A percentile compares a stretch with the other conserved stretches of the same genome.
These are phyloP conservation scores for Sporothrix phasma DNA, from an alignment of 2,329 filamentous ascomycete genomes.

Conservation along the genomic window DNA sequence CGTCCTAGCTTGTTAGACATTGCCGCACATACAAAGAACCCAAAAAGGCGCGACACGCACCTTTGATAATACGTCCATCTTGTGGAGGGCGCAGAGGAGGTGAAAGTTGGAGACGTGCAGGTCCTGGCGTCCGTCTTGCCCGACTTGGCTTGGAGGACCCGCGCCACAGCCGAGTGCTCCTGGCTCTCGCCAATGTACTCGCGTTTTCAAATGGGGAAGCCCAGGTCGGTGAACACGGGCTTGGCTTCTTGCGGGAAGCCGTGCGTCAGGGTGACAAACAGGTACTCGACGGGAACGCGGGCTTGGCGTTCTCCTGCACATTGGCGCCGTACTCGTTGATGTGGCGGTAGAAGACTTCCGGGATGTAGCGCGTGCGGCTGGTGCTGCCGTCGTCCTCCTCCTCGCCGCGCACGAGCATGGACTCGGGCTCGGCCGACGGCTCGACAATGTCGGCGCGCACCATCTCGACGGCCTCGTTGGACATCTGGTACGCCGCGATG, in stretches of 20 bases:
- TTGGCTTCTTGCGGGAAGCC: slow-evolving; percentile 78
- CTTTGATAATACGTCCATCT: slow-evolving; percentile 73
- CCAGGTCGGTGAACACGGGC: slow-evolving; percentile 64
- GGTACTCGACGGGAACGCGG: slow-evolving; percentile 90
- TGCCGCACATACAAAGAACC: not conserved
- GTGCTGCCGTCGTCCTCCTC: slow-evolving; percentile 66
- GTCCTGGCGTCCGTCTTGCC: slow-evolving; percentile 42
- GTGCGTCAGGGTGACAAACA: slow-evolving; percentile 91
- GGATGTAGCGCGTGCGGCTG: slow-evolving; percentile 76
- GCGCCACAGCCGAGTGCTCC: slow-evolving; percentile 58
- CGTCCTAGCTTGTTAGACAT: slow-evolving; percentile 51
- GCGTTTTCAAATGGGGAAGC: slow-evolving; percentile 87
- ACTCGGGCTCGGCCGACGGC: slow-evolving; percentile 80
- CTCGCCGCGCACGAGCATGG: slow-evolving; percentile 91
- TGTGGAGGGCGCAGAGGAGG: slow-evolving; percentile 75
- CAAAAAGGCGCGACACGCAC: slow-evolving; percentile 37
- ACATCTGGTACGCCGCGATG: slow-evolving; percentile 88
- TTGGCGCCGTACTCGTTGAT: slow-evolving; percentile 96
- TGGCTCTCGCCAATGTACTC: slow-evolving; percentile 78
- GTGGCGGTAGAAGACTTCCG: slow-evolving; percentile 90
- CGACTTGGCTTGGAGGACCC: slow-evolving; percentile 52
- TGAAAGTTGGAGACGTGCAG: slow-evolving; percentile 85
- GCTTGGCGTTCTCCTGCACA: slow-evolving; percentile 95
- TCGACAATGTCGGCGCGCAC: slow-evolving; percentile 89
- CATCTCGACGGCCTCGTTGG: slow-evolving; percentile 95